Evolutionary conservation across 768 basidiomycete species (phyloP), one percentile per base, ranked within the genome.

Genomic region (Mycena sanguinolenta): DNA sequence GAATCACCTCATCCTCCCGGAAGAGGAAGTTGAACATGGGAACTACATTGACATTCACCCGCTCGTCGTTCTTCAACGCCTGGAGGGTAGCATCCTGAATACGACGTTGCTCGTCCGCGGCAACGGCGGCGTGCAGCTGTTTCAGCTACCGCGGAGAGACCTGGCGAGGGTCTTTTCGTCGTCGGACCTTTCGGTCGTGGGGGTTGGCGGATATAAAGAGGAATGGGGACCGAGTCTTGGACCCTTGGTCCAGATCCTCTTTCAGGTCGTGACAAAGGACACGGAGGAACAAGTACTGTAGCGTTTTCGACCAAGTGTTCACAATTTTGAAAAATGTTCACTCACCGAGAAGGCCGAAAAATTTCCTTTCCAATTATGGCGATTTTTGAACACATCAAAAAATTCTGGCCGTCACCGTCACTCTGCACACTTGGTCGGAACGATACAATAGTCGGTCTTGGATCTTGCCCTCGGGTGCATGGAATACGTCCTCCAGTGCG

Each of bases 21-120:
- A 89, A 84, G 16, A 93, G 83, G 82, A 92, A 92, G 65, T 93
- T 87, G 74, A 84, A 92, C 82, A 93, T 84, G 5, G 92, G 90
- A 36, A 82, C 63, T n/a, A 73, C 72, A 65, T 87, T 84, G 32
- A 93, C 89, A 54, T 87, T 83, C 12, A 92, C 87, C 49, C 91
- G 85, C 39, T 90, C 88, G 23, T 87, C 90, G 67, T 85, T 85
- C 63, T 75, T 75, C 28, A 74, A 49, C 6, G 73, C 73, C 44
- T 65, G 38, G 10, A 71, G 59, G 10, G 73, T 65, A 12, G 67
- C 73, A 19, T 75, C 74, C 27, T 75, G 73, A 2, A 65, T 58
- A 44, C 66, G 74, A n/a, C 70, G 70, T 21, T 63, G 61, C 64
- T 63, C 65, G 42, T 30, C 57, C 9, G 58, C 50, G 16, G 67